phyloP scores from a whole-genome alignment of 2,329 filamentous ascomycete genomes.

The Fusarium robinianum region DNA sequence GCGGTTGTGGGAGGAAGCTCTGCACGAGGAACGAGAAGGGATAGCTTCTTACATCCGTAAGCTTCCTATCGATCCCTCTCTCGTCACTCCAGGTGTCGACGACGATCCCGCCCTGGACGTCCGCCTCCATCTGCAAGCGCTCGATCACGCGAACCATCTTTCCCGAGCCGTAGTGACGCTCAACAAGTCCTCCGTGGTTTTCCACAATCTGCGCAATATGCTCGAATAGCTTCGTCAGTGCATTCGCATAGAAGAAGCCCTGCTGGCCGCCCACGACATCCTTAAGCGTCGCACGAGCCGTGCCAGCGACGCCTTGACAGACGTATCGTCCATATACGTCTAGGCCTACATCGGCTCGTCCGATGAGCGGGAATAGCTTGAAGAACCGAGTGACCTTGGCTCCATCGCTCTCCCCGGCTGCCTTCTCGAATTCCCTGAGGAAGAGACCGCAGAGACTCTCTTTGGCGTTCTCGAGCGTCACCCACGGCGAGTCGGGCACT shows the following conservation, averaged over 20 bases:
- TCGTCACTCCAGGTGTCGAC: slow-evolving; percentile 96
- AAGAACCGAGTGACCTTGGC: slow-evolving; percentile 94
- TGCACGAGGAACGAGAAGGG: slow-evolving; percentile 97
- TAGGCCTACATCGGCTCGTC: slow-evolving; percentile 81
- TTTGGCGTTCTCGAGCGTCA: slow-evolving; percentile 84
- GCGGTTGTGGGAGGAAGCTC: slow-evolving; percentile 80
- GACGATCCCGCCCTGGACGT: slow-evolving; percentile 94
- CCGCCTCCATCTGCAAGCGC: slow-evolving; percentile 88
- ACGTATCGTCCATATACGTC: slow-evolving; percentile 97
- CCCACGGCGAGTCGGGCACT: slow-evolving; percentile 86
- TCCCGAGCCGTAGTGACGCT: slow-evolving; percentile 88
- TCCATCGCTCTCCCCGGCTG: slow-evolving; percentile 83
- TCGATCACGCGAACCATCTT: slow-evolving; percentile 97
- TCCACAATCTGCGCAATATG: slow-evolving; percentile 98
- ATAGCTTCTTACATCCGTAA: slow-evolving; percentile 97
- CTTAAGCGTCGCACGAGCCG: slow-evolving; percentile 80
- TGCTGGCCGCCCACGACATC: slow-evolving; percentile 62
- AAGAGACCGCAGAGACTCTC: slow-evolving; percentile 91
- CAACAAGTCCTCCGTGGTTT: slow-evolving; percentile 85
- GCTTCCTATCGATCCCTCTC: slow-evolving; percentile 76
- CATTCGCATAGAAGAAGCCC: slow-evolving; percentile 88
- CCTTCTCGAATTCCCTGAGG: slow-evolving; percentile 91
- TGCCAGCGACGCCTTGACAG: slow-evolving; percentile 87
- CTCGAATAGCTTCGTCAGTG: slow-evolving; percentile 90
- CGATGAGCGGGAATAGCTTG: slow-evolving; percentile 95